A percentile compares a stretch with the other conserved stretches of the same genome.
These are phyloP conservation scores for Sordariomycetes sp. DNA, from an alignment of 2,329 filamentous ascomycete species.

Conservation along the genomic window DNA sequence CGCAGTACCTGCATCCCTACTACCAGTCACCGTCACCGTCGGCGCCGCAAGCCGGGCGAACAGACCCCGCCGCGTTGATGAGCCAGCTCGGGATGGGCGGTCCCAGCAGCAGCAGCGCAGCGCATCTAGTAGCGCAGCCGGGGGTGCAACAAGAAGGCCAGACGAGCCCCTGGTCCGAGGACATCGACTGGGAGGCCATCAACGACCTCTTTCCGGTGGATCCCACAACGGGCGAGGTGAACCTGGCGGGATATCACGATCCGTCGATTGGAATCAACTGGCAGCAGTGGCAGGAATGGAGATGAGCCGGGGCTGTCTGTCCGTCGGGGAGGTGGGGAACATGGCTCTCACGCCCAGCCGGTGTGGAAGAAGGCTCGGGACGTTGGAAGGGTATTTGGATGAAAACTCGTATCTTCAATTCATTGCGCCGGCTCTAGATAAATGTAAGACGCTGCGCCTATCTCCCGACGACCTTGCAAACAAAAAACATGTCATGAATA, in stretches of 20 bases:
- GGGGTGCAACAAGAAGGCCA: background rate
- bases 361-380: background rate
- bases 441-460: conserved; percentile 3
- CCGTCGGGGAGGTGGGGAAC: background rate
- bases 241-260: conserved; percentile 24
- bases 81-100: conserved; percentile 6
- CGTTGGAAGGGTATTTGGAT: background rate
- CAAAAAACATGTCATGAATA: background rate
- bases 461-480: background rate
- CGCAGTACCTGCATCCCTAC: background rate
- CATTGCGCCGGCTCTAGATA: conserved; percentile 2
- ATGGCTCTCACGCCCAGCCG: background rate
- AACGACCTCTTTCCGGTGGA: conserved; percentile 25
- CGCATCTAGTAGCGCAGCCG: background rate
- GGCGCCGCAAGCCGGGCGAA: background rate
- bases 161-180: conserved; percentile 22
- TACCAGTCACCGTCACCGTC: background rate
- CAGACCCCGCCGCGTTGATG: background rate
- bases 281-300: conserved; percentile 13
- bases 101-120: background rate
- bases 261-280: conserved; percentile 21
- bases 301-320: background rate
- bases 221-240: conserved; percentile 25
- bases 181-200: conserved; percentile 49
- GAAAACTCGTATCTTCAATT: background rate